Percentiles rank a stretch among this genome's conserved stretches.
phyloP scores from a whole-genome alignment of 495 filamentous ascomycete genomes.

The Annulohypoxylon nitens region DNA sequence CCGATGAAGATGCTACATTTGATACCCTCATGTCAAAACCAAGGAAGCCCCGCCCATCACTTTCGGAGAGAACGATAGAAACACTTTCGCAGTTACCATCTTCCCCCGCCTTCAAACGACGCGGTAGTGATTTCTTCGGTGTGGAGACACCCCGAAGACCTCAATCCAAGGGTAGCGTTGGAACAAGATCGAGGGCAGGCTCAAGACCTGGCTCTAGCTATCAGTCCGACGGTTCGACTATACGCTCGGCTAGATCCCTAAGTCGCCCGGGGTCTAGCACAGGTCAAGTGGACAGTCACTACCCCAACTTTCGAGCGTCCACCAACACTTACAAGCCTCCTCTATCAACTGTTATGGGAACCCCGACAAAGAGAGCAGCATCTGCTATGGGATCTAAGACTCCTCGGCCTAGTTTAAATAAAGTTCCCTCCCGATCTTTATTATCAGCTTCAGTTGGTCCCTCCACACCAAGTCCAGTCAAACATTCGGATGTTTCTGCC shows the following conservation, averaged over 20 bases:
- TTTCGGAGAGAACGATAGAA: conserved; percentile 64
- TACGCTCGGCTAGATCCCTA: conserved; percentile 46
- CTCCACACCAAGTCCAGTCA: conserved; percentile 61
- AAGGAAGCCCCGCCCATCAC: conserved; percentile 53
- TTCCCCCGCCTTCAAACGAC: conserved; percentile 59
- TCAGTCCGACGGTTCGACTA: conserved; percentile 55
- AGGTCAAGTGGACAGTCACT: conserved; percentile 49
- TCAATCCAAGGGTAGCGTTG: conserved; percentile 54
- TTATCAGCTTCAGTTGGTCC: conserved; percentile 43
- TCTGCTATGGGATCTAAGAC: conserved; percentile 47
- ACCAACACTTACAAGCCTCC: conserved; percentile 53
- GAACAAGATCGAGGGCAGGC: conserved; percentile 57
- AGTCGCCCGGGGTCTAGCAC: conserved; percentile 60
- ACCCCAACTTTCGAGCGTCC: conserved; percentile 51
- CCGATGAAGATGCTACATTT: conserved; percentile 44
- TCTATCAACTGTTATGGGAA: conserved; percentile 55
- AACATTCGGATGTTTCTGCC: conserved; percentile 45
- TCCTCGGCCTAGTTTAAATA: conserved; percentile 38
- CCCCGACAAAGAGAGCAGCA: conserved; percentile 44
- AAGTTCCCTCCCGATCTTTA: conserved; percentile 43
- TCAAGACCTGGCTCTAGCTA: conserved; percentile 63
- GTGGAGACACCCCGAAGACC: conserved; percentile 35
- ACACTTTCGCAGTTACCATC: conserved; percentile 62
- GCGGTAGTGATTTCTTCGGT: conserved; percentile 57
- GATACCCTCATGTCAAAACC: conserved; percentile 39